A percentile compares a stretch with the other conserved stretches of the same genome.
Conservation (phyloP, 106 monocot genomes). For the Allium cepa region DNA sequence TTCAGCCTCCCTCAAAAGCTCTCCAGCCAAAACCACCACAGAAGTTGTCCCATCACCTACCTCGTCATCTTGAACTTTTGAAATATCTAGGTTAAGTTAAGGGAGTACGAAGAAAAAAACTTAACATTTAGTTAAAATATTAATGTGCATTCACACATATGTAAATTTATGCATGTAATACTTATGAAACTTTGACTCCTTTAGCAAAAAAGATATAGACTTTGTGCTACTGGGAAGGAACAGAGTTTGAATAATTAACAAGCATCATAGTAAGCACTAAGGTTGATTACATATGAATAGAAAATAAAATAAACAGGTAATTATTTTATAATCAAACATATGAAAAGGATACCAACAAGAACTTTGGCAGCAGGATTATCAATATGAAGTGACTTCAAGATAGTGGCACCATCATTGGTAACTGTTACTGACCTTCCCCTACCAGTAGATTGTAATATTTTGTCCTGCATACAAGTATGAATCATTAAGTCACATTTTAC, state of each 20-base stretch:
- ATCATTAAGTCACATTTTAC: neutral
- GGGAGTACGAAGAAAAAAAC: too few species aligned
- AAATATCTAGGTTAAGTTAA: conserved; percentile 53
- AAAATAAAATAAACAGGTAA: neutral
- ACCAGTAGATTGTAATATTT: conserved; percentile 94
- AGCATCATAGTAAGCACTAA: neutral
- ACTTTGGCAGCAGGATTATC: conserved; percentile 96
- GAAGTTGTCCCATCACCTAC: conserved; percentile 86
- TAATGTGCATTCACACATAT: too few species aligned
- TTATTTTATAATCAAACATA: neutral
- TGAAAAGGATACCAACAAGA: conserved; percentile 39
- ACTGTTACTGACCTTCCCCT: conserved; percentile 77
- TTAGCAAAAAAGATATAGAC: neutral
- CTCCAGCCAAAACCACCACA: conserved; percentile 78
- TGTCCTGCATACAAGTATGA: conserved; percentile 41
- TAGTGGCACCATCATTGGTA: conserved; percentile 96
- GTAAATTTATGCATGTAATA: neutral
- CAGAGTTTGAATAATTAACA: neutral
- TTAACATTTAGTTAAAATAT: too few species aligned
- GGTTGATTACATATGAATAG: neutral
- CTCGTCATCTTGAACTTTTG: conserved; percentile 90
- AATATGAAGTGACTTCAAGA: conserved; percentile 93
- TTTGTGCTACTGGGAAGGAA: neutral
- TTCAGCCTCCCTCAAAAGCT: conserved; percentile 72
- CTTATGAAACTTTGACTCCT: neutral